These are phyloP conservation scores for Arabidopsis hybrid DNA, from an alignment of 441 rosid genomes.

Conservation along the genomic window DNA sequence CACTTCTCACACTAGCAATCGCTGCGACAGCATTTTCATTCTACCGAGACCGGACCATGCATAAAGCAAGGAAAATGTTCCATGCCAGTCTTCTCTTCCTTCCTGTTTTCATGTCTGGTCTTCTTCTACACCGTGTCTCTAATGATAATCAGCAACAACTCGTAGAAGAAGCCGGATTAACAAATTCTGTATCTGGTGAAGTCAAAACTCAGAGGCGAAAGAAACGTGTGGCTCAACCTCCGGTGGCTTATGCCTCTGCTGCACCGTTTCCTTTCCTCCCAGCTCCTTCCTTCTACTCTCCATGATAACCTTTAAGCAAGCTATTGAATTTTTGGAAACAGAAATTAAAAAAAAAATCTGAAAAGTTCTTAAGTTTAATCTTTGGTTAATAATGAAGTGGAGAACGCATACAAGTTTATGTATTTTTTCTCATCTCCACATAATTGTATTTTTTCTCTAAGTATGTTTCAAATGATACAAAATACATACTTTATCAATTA, in stretches of 20 bases:
- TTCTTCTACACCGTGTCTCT: conserved; percentile 65
- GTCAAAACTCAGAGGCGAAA: conserved; percentile 39
- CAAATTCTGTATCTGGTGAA: not conserved
- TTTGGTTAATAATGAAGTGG: conserved; percentile 42
- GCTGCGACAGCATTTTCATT: conserved; percentile 83
- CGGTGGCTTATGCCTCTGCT: conserved; percentile 83
- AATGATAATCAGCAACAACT: conserved; percentile 47
- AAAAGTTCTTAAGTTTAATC: not conserved
- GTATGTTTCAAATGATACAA: not conserved
- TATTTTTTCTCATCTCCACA: conserved; percentile 16
- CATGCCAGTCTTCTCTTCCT: conserved; percentile 91
- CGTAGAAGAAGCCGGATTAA: conserved; percentile 35
- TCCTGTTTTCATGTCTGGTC: conserved; percentile 89
- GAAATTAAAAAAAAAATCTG: conserved; percentile 9
- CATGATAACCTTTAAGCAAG: conserved; percentile 31
- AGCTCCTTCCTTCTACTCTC: conserved; percentile 64
- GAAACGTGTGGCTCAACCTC: conserved; percentile 53
- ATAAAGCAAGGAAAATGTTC: conserved; percentile 87
- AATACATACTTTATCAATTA: not conserved
- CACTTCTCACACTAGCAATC: conserved; percentile 76
- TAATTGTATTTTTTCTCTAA: not conserved
- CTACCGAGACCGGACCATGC: conserved; percentile 66
- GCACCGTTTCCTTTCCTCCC: conserved; percentile 98
- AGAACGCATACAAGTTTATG: conserved; percentile 4
- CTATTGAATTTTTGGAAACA: conserved; percentile 14